Evolutionary conservation across 768 basidiomycete genomes (phyloP), one percentile per base, ranked within the genome.

Genomic region (Cantharellus cinnabarinus): DNA sequence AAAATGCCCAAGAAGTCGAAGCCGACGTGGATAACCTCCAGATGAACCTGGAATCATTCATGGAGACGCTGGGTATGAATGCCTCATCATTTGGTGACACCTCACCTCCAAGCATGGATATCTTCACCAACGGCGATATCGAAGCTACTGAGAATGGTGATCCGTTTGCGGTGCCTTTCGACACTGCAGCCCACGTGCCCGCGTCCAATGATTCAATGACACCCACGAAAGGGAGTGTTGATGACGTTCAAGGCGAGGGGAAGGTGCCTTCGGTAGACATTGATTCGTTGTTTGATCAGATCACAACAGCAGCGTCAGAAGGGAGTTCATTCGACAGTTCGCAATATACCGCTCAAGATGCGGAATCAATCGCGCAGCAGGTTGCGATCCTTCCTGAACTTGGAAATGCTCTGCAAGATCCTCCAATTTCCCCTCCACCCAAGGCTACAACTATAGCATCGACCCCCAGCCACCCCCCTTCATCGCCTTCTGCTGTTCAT

Each of bases 21-120:
- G 42, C 58, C n/a, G 58, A 58, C 20, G 58, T 58, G 15, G 58
- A 58, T 10, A 29, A 48, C 29, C 10, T 48, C 10, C 44, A 48
- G 29, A 48, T 48, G 44, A 48, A 48, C 44, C 44, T 48, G 10
- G 44, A 48, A 48, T 10, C 44, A 48, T 10, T 48, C 44, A 48
- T 48, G 44, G 44, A 48, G 44, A 48, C 10, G 10, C 44, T 48
- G 44, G 44, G 44, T 10, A 48, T 48, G 44, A 29, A 48, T 48
- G 10, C 44, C 10, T 48, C 44, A 48, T 10, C 44, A 48, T 48
- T 48, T 29, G 44, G 29, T 10, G 10, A 10, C 10, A 10, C 44
- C 44, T 48, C 44, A 10, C 29, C 44, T 48, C 44, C 44, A 29
- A 29, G 20, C 44, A 48, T 10, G 10, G 44, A 48, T 48, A 29